A percentile compares a stretch with the other conserved stretches of the same genome.
Evolutionary conservation across 2,329 filamentous ascomycete genomes (phyloP).

Genomic region (Ascosphaera acerosa): DNA sequence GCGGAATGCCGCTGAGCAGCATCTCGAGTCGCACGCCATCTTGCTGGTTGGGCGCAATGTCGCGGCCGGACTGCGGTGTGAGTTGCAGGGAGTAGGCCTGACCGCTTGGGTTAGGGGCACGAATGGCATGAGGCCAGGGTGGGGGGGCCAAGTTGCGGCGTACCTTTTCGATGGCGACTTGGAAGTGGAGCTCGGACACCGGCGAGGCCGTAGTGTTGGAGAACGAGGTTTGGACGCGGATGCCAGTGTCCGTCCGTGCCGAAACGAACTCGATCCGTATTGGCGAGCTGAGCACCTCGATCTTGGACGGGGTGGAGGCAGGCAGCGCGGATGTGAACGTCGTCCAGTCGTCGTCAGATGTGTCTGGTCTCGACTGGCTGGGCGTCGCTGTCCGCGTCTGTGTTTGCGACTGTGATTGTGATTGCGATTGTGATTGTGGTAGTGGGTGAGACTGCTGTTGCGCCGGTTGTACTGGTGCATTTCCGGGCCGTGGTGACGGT

Average conservation of each 20-base stretch:
- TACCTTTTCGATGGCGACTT: conserved; percentile 85
- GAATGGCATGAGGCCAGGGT: neutral
- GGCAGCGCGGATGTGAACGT: conserved; percentile 74
- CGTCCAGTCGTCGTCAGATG: conserved; percentile 60
- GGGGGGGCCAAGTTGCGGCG: conserved; percentile 6
- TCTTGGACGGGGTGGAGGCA: conserved; percentile 30
- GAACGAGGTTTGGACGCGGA: conserved; percentile 54
- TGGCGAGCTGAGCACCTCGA: conserved; percentile 41
- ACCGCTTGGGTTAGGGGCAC: conserved; percentile 4
- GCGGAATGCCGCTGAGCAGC: conserved; percentile 47
- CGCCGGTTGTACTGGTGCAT: neutral
- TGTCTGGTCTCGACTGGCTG: no score
- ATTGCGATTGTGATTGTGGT: no score
- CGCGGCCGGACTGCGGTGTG: conserved; percentile 60
- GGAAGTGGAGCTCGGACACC: conserved; percentile 62
- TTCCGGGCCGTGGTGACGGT: conserved; percentile 6
- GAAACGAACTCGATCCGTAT: conserved; percentile 52
- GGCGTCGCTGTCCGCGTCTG: conserved; percentile 11
- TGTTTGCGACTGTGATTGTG: no score
- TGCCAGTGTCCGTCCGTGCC: conserved; percentile 30
- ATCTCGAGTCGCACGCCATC: conserved; percentile 65
- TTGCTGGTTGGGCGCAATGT: conserved; percentile 43
- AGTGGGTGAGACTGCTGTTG: neutral
- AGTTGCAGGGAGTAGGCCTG: conserved; percentile 62
- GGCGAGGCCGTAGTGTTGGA: conserved; percentile 51